Evolutionary conservation across 257 asterid genomes (phyloP), one percentile per base, ranked within the genome.

Genomic region (Nicotiana paniculata): DNA sequence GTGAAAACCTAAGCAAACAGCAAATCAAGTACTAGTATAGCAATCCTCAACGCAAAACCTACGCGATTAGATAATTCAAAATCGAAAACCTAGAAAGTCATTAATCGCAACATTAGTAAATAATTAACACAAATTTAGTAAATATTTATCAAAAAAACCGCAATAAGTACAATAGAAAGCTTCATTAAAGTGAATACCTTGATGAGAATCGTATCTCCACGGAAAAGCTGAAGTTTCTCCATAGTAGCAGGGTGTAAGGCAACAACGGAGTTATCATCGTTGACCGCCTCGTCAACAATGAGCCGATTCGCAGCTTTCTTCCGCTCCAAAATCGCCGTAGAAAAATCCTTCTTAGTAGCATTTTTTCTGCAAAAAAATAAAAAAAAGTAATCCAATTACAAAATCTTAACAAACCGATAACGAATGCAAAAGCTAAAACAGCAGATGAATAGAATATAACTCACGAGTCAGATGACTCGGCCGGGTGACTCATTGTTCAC

Each of bases 151-250:
- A 48, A 26, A 26, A 13, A 58, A 74, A 35, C 2, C 5, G 62
- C 0, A 15, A 72, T 21, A 65, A 72, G 7, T 46, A 46, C 58
- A 72, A 46, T 16, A 21, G 13, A 21, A 6, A 72, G 37, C 48
- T 46, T 72, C n/a, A n/a, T 48, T 37, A 4, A 69, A 69, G 32
- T 39, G 12, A 43, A 72, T 39, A 94, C 98, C 97, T 93, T 94
- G 10, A 94, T 84, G 88, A 94, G 72, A 82, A 93, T 86, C 59
- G 97, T 93, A 72, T 93, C 98, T 4, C 98, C 97, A 8, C 96
- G 97, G 80, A 94, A 94, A 84, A 94, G 89, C 84, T 92, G 90
- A 68, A 94, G 98, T 91, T 93, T 94, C 77, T 94, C 98, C 98
- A 94, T 90, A 24, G 98, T 93, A 51, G 81, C 78, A 7, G 98